Evolutionary conservation across 2,329 filamentous ascomycete species (phyloP).

Genomic region (Aureobasidium sp.): DNA sequence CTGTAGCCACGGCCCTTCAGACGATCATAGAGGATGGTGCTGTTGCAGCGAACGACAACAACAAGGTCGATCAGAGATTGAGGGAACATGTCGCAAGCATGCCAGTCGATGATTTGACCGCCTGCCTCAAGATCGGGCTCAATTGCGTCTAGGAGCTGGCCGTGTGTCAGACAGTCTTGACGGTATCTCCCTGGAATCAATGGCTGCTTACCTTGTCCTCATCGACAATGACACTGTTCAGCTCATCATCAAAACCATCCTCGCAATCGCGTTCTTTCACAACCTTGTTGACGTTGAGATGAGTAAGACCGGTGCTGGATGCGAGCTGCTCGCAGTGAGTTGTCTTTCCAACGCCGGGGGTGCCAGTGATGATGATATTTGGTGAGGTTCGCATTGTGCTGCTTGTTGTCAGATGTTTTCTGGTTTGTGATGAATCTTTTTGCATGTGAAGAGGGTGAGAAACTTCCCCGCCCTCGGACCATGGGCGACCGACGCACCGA

Average conservation of each 20-base stretch:
- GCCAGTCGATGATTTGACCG: constrained; percentile 93
- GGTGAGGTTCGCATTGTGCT: constrained; percentile 47
- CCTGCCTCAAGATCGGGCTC: constrained; percentile 73
- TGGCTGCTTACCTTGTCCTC: constrained; percentile 71
- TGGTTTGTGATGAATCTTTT: background rate
- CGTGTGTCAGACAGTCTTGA: background rate
- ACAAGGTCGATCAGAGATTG: constrained; percentile 92
- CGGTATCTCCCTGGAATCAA: no score
- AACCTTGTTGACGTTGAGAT: constrained; percentile 82
- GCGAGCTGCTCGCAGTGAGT: constrained; percentile 81
- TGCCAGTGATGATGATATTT: constrained; percentile 93
- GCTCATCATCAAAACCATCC: constrained; percentile 77
- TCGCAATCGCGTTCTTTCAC: constrained; percentile 85
- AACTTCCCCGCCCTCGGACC: background rate
- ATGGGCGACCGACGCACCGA: background rate
- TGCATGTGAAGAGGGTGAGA: background rate
- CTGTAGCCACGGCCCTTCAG: constrained; percentile 71
- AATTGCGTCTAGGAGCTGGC: constrained; percentile 74
- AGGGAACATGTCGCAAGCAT: constrained; percentile 93
- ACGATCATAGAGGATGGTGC: constrained; percentile 75
- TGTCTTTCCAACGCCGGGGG: constrained; percentile 92
- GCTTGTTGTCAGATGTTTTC: background rate
- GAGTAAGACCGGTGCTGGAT: constrained; percentile 66
- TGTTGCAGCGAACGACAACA: constrained; percentile 79
- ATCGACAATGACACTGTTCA: constrained; percentile 85